Base-by-base conservation (phyloP, 148 eudicot species). In the Agrostemma githago region DNA sequence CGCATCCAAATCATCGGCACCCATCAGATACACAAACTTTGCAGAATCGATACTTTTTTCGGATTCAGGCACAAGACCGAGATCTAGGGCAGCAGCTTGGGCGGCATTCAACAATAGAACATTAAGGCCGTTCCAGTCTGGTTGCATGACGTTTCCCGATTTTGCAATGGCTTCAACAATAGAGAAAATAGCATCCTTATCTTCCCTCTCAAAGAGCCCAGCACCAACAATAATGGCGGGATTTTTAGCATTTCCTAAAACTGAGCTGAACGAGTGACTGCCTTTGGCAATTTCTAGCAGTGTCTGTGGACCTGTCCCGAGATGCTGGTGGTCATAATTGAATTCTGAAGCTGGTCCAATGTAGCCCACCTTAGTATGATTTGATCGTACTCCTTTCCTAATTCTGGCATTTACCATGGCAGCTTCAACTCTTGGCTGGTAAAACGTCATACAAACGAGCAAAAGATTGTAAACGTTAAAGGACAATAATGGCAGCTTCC, bases 361-460 rank as follows among this genome's bases (percentile, higher is more conserved):
- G 21, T 94, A 94, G 41, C 91, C 98, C 41, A 94, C 98, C 83
- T 85, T 94, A 15, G 96, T 96, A 41, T 72, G 82, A 44, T 81
- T 88, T 72, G 85, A 85, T 51, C 86, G 79, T 3, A 85, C 99
- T 37, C 94, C 83, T 84, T 95, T 95, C n/a, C 86, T 83, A 78
- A 95, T 95, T 83, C 97, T 84, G 76, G 99, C 97, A 85, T 95
- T 95, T 38, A 95, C 99, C 94, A 95, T 89, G 46, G 97, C 96
- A 83, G 97, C 99, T 83, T 95, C 99, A 21, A 95, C 93, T 67
- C 99, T 87, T 77, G 99, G 99, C 99, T 95, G 94, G 51, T n/a
- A 85, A 76, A 72, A 66, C 3, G 67, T 72, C 8, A 73, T 21
- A 43, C 43, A 76, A 17, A 8, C 67, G 60, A 68, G 20, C 17